Conservation (phyloP, 169 alveolate genomes). For the Besnoitia besnoiti region DNA sequence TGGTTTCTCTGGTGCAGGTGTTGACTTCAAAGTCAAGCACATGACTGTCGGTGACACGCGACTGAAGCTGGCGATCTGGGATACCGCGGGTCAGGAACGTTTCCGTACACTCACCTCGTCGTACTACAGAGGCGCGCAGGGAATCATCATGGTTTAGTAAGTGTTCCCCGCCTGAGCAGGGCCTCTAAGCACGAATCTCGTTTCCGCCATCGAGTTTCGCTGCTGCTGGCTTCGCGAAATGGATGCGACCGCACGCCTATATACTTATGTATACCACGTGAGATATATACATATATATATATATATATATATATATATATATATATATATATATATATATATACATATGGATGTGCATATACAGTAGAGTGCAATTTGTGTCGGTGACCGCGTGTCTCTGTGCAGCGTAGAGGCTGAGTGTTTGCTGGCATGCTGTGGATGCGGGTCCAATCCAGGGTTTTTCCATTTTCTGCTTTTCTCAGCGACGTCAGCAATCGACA, state of each 20-base stretch:
- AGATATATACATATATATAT: neutral
- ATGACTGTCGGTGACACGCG: slow-evolving; percentile 31
- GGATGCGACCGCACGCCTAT: neutral
- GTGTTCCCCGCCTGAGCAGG: neutral
- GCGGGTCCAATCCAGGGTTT: no score
- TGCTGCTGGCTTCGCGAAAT: neutral
- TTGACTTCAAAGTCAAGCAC: slow-evolving; percentile 63
- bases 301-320: neutral
- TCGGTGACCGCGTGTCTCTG: no score
- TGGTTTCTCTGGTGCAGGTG: slow-evolving; percentile 21
- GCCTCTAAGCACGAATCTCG: neutral
- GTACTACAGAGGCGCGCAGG: slow-evolving; percentile 96
- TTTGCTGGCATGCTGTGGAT: no score
- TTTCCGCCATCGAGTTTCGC: no score
- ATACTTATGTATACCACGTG: neutral
- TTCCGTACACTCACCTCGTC: slow-evolving; percentile 93
- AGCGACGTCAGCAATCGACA: slow-evolving; percentile 49
- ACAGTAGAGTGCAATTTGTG: no score
- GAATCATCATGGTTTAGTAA: slow-evolving; percentile 65
- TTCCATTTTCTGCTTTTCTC: neutral
- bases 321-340: slow-evolving; percentile 3
- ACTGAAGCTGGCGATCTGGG: slow-evolving; percentile 84
- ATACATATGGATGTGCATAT: neutral
- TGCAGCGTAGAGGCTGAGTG: no score
- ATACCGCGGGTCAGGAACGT: slow-evolving; percentile 97